Evolutionary conservation across 345 rosid genomes (phyloP).

Genomic region (Viola odorata): DNA sequence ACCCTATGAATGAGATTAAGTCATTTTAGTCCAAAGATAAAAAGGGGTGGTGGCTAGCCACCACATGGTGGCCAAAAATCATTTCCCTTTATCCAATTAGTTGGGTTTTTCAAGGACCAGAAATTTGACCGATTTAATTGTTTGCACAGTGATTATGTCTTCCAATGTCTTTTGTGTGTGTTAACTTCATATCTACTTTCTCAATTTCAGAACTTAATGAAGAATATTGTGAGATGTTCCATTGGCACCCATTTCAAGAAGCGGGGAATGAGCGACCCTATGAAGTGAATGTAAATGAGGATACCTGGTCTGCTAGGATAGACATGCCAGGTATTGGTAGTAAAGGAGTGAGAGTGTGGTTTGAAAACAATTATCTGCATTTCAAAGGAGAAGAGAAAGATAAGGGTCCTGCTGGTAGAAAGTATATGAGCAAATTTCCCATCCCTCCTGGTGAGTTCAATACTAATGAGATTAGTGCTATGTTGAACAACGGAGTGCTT

Average conservation of each 20-base stretch:
- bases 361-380: not conserved
- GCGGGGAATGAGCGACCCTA: not conserved
- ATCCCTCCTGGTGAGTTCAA: constrained; percentile 5
- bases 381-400: constrained; percentile 5
- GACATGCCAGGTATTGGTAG: constrained; percentile 11
- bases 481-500: constrained; percentile 9
- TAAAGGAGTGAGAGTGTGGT: constrained; percentile 5
- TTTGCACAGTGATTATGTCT: no score
- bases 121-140: no score
- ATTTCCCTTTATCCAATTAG: no score
- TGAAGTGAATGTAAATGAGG: constrained; percentile 1
- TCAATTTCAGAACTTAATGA: constrained; percentile 1
- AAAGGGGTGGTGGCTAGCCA: no score
- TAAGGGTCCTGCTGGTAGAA: not conserved
- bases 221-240: constrained; percentile 1
- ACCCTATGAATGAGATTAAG: no score
- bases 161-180: no score
- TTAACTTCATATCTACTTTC: no score
- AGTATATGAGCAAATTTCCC: not conserved
- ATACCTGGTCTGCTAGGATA: not conserved
- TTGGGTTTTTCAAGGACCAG: no score
- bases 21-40: no score
- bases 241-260: constrained; percentile 7
- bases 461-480: constrained; percentile 3
- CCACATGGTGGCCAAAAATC: no score